phyloP scores from a whole-genome alignment of 2,329 filamentous ascomycete genomes.

The Fusarium sp. region DNA sequence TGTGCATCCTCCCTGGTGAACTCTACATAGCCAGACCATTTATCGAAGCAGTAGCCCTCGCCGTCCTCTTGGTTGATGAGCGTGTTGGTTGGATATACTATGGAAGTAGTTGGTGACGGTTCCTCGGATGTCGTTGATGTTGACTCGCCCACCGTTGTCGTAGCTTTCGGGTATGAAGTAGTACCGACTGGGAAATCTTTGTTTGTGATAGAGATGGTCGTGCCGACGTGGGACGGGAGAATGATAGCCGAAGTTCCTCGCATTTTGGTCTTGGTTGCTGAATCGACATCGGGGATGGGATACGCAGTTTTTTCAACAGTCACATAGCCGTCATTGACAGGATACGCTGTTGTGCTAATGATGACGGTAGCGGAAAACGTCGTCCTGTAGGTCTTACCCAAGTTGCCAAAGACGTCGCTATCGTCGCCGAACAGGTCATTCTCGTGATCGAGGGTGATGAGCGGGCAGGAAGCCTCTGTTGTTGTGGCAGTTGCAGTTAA shows the following conservation, averaged over 20 bases:
- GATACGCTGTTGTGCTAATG: constrained; percentile 2
- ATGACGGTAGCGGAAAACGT: constrained; percentile 17
- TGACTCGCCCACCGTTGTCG: constrained; percentile 9
- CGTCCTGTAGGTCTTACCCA: not conserved
- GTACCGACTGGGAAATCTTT: not conserved
- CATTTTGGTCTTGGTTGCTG: constrained; percentile 14
- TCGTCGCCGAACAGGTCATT: constrained; percentile 8
- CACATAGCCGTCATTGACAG: constrained; percentile 16
- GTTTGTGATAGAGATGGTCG: not conserved
- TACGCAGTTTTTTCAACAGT: constrained; percentile 24
- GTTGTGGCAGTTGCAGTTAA: constrained; percentile 25
- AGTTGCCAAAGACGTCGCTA: not conserved
- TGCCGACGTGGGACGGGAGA: not conserved
- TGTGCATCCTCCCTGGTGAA: constrained; percentile 4
- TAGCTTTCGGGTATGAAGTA: not conserved
- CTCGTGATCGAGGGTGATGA: not conserved
- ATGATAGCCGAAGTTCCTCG: not conserved
- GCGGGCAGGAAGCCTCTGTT: constrained; percentile 2
- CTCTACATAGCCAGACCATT: not conserved
- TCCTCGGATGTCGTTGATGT: not conserved
- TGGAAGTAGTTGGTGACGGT: constrained; percentile 2
- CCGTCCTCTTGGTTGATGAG: constrained; percentile 1
- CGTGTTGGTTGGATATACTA: constrained; percentile 19
- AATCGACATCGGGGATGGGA: not conserved
- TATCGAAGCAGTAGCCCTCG: constrained; percentile 18